A percentile compares a stretch with the other conserved stretches of the same genome.
Evolutionary conservation across 225 moss, liverwort and hornwort genomes (phyloP).

Genomic region (Lunularia cruciata): DNA sequence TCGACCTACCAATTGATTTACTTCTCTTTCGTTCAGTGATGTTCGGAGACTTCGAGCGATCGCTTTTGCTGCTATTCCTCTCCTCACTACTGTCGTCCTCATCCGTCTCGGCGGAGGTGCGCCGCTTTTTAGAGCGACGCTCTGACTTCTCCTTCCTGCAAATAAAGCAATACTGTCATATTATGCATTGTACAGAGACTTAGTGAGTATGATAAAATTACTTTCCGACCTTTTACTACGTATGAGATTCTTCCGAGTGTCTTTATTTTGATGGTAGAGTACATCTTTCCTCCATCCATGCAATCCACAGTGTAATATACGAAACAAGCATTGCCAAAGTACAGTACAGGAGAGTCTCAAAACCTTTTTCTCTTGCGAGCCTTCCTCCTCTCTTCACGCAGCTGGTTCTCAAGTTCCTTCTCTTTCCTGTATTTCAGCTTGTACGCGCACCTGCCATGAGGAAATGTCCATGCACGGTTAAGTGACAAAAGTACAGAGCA

Average conservation of each 20-base stretch:
- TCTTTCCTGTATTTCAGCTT: slow-evolving; percentile 91
- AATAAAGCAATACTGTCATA: neutral
- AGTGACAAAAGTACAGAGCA: neutral
- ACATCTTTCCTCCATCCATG: neutral
- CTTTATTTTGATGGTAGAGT: neutral
- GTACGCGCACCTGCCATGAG: slow-evolving; percentile 54
- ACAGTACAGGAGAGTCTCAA: slow-evolving; percentile 5
- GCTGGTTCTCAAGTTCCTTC: slow-evolving; percentile 65
- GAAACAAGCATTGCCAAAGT: neutral
- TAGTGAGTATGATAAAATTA: neutral
- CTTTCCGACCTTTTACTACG: neutral
- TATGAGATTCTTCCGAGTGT: neutral
- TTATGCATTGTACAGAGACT: neutral
- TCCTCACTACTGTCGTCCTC: slow-evolving; percentile 25
- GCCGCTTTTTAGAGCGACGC: slow-evolving; percentile 8
- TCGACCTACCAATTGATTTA: neutral
- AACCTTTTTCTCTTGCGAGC: slow-evolving; percentile 49
- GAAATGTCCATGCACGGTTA: neutral
- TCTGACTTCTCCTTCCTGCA: slow-evolving; percentile 25
- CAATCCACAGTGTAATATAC: slow-evolving; percentile 10
- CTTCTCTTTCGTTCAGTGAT: slow-evolving; percentile 20
- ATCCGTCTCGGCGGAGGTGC: slow-evolving; percentile 10
- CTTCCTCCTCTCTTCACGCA: slow-evolving; percentile 55
- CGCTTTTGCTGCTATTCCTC: slow-evolving; percentile 17
- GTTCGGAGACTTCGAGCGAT: slow-evolving; percentile 18